Conservation (phyloP, 176 grass and related monocot species). For the Oryza rufipogon region DNA sequence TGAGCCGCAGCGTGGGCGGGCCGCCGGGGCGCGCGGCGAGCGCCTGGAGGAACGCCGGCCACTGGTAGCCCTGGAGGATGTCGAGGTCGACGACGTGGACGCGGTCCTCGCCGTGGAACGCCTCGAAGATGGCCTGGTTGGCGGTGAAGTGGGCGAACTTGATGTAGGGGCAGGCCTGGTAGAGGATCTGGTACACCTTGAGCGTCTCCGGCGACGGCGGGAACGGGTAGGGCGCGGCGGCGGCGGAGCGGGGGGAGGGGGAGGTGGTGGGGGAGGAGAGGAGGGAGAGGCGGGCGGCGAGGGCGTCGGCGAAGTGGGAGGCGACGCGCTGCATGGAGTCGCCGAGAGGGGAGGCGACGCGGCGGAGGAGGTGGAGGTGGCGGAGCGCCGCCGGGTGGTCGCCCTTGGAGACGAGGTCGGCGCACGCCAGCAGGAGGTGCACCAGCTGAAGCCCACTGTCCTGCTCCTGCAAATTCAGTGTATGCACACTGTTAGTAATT, state of each 20-base stretch:
- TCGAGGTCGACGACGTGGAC: constrained; percentile 92
- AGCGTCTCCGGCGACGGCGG: constrained; percentile 53
- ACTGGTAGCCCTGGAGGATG: constrained; percentile 91
- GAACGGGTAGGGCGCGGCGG: constrained; percentile 42
- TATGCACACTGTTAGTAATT: too few relatives aligned
- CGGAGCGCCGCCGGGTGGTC: constrained; percentile 48
- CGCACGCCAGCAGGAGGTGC: constrained; percentile 78
- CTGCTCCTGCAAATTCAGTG: constrained; percentile 49
- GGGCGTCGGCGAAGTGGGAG: constrained; percentile 59
- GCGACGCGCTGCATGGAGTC: constrained; percentile 81
- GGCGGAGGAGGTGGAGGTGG: constrained; percentile 61
- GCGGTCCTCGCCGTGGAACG: constrained; percentile 77
- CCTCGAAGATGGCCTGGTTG: constrained; percentile 92
- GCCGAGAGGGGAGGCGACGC: constrained; percentile 56
- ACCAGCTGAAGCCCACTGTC: constrained; percentile 78
- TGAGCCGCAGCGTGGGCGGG: constrained; percentile 71
- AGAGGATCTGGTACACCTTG: constrained; percentile 81
- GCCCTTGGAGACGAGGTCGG: constrained; percentile 74
- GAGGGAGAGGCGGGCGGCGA: constrained; percentile 50
- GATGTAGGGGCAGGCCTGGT: constrained; percentile 91
- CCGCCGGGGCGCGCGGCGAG: constrained; percentile 68
- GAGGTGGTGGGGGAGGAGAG: constrained; percentile 43
- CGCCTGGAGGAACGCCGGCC: constrained; percentile 86
- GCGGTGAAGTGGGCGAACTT: constrained; percentile 96
- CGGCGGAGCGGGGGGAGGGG: constrained; percentile 36